Percentiles rank a stretch among this genome's conserved stretches.
phyloP scores from a whole-genome alignment of 192 early-diverging fungal genomes.

The Backusella sp. region DNA sequence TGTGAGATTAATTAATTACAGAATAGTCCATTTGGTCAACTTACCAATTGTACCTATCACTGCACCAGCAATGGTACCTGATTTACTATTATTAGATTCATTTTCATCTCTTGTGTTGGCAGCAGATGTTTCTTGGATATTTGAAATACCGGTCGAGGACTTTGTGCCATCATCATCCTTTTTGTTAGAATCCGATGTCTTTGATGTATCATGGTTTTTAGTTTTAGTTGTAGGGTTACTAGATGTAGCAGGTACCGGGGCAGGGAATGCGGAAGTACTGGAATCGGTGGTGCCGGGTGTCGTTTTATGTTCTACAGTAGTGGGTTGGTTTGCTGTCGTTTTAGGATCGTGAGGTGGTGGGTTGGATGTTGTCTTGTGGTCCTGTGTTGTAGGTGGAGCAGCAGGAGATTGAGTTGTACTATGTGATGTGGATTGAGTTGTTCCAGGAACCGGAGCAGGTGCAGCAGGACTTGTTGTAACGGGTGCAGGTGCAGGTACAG shows the following conservation, averaged over 20 bases:
- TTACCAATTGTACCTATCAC: conserved; percentile 19
- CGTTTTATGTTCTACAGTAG: not conserved
- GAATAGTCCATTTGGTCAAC: not conserved
- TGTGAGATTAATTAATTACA: not conserved
- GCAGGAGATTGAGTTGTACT: not conserved
- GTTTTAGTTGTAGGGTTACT: not conserved
- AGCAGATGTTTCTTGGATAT: not conserved
- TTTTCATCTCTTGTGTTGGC: not conserved
- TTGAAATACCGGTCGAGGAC: not conserved
- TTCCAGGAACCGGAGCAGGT: conserved; percentile 4
- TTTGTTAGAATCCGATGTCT: not conserved
- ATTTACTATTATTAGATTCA: conserved; percentile 8
- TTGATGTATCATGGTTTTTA: not conserved
- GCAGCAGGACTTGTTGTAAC: not conserved
- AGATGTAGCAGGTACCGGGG: not conserved
- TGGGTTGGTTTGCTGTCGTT: not conserved
- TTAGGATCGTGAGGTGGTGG: not conserved
- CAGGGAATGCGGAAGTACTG: not conserved
- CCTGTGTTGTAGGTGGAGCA: not conserved
- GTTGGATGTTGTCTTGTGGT: not conserved
- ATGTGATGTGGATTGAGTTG: not conserved
- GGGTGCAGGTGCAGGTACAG: conserved; percentile 2
- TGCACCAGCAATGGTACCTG: conserved; percentile 18
- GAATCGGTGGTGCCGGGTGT: not conserved
- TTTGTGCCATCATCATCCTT: not conserved